phyloP scores from a whole-genome alignment of 805 yeast species.

The Saccharomycopsis javanensis region DNA sequence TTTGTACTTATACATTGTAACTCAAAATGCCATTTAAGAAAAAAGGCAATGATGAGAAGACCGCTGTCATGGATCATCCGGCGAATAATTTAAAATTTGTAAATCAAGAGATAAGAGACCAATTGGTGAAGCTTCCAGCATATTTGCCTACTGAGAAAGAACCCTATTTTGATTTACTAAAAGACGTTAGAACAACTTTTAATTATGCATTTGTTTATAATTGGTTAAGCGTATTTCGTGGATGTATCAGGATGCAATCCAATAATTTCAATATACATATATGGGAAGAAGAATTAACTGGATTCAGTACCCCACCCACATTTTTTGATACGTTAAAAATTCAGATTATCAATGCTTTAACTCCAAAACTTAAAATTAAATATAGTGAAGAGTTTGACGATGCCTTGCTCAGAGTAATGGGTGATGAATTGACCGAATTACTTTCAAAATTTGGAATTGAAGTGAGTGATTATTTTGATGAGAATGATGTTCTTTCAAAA shows the following conservation, averaged over 20 bases:
- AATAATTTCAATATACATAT: slow-evolving; percentile 50
- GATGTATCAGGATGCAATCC: slow-evolving; percentile 37
- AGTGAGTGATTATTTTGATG: slow-evolving; percentile 11
- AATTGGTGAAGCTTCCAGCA: slow-evolving; percentile 33
- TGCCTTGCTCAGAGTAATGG: slow-evolving; percentile 16
- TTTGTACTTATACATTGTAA: too few relatives aligned
- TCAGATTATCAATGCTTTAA: slow-evolving; percentile 5
- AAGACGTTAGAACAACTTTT: slow-evolving; percentile 29
- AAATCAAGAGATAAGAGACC: slow-evolving; percentile 28
- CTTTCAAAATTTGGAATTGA: slow-evolving; percentile 8
- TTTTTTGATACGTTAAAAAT: slow-evolving; percentile 35
- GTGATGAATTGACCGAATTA: slow-evolving; percentile 10
- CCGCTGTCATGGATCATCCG: slow-evolving; percentile 21
- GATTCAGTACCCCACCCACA: slow-evolving; percentile 30
- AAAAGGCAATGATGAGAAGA: background rate
- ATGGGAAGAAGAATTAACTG: slow-evolving; percentile 53
- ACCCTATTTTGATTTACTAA: slow-evolving; percentile 25
- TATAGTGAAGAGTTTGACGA: slow-evolving; percentile 25
- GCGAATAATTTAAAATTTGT: slow-evolving; percentile 22
- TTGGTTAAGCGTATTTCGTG: slow-evolving; percentile 49
- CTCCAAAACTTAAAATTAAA: slow-evolving; percentile 27
- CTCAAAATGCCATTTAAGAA: background rate
- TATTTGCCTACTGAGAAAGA: slow-evolving; percentile 31
- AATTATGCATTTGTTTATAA: slow-evolving; percentile 35
- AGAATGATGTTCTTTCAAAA: background rate